A percentile compares a stretch with the other conserved stretches of the same genome.
Evolutionary conservation across 2,329 filamentous ascomycete species (phyloP).

Genomic region (Aspergillus japonicus): DNA sequence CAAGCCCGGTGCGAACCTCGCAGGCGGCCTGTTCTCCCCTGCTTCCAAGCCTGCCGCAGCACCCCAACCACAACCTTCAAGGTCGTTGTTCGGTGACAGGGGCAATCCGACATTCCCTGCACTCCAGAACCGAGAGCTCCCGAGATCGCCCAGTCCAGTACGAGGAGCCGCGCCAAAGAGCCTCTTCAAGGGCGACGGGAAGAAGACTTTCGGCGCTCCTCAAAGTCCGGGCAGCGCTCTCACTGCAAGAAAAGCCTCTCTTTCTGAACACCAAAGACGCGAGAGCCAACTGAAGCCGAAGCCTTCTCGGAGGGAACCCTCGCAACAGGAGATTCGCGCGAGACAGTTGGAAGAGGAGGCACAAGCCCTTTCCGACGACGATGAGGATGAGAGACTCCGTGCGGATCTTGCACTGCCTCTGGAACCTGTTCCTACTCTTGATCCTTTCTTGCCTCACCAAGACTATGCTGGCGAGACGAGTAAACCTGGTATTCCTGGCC

Average conservation of each 20-base stretch:
- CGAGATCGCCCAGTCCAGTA: constrained; percentile 49
- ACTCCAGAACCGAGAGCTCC: constrained; percentile 35
- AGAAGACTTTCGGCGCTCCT: constrained; percentile 41
- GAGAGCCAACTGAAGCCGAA: constrained; percentile 25
- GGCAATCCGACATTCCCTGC: constrained; percentile 36
- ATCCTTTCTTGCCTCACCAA: constrained; percentile 51
- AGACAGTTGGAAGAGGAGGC: constrained; percentile 32
- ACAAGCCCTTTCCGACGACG: constrained; percentile 45
- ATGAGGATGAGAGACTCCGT: constrained; percentile 49
- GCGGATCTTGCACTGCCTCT: constrained; percentile 46
- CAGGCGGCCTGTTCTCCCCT: constrained; percentile 43
- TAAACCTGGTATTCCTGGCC: constrained; percentile 50
- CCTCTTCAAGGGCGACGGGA: constrained; percentile 31
- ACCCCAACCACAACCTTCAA: constrained; percentile 16
- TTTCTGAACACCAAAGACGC: constrained; percentile 34
- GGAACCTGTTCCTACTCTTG: constrained; percentile 44
- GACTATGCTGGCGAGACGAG: constrained; percentile 45
- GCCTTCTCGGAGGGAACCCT: constrained; percentile 27
- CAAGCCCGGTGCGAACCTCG: constrained; percentile 38
- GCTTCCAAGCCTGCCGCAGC: constrained; percentile 26
- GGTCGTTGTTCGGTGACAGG: constrained; percentile 47
- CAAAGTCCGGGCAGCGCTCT: constrained; percentile 39
- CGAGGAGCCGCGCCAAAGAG: constrained; percentile 32
- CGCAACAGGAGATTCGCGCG: constrained; percentile 32
- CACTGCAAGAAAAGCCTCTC: constrained; percentile 40